A percentile compares a stretch with the other conserved stretches of the same genome.
These are phyloP conservation scores for Exophiala dermatitidis DNA, from an alignment of 2,329 filamentous ascomycete species.

Conservation along the genomic window DNA sequence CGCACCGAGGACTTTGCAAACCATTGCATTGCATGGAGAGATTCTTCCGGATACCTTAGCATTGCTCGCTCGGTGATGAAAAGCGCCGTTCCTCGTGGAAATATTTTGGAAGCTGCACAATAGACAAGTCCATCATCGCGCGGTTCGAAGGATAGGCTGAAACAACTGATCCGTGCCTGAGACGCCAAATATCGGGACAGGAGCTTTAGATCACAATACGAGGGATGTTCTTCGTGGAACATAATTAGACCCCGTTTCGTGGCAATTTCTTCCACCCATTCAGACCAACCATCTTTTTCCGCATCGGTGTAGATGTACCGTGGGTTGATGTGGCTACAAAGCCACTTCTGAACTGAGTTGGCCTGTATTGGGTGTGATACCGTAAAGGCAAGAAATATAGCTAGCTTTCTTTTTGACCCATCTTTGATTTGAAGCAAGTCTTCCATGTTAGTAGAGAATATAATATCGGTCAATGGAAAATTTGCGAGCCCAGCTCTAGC, in stretches of 20 bases:
- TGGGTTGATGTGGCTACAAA: background rate
- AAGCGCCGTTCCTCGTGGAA: constrained; percentile 15
- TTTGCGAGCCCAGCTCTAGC: too few relatives aligned
- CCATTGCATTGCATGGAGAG: constrained; percentile 12
- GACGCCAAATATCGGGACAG: constrained; percentile 1
- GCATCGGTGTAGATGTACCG: constrained; percentile 12
- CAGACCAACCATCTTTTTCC: constrained; percentile 13
- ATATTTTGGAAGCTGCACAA: constrained; percentile 7
- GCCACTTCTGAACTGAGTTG: constrained; percentile 9
- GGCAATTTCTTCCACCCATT: constrained; percentile 5
- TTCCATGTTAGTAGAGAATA: background rate
- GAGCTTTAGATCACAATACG: constrained; percentile 8
- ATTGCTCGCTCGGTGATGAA: constrained; percentile 18
- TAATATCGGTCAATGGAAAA: background rate
- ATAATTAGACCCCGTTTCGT: constrained; percentile 5
- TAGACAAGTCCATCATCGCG: background rate
- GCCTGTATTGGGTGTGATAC: constrained; percentile 14
- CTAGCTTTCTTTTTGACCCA: constrained; percentile 1
- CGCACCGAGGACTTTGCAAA: constrained; percentile 6
- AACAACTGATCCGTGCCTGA: background rate
- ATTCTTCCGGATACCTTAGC: constrained; percentile 2
- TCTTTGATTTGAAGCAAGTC: background rate
- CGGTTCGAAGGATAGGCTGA: constrained; percentile 6
- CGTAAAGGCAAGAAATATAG: constrained; percentile 18
- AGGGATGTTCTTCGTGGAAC: constrained; percentile 8